Evolutionary conservation across 176 grass and related monocot genomes (phyloP), one percentile per base, ranked within the genome.

Genomic region (Ensete glaucum): DNA sequence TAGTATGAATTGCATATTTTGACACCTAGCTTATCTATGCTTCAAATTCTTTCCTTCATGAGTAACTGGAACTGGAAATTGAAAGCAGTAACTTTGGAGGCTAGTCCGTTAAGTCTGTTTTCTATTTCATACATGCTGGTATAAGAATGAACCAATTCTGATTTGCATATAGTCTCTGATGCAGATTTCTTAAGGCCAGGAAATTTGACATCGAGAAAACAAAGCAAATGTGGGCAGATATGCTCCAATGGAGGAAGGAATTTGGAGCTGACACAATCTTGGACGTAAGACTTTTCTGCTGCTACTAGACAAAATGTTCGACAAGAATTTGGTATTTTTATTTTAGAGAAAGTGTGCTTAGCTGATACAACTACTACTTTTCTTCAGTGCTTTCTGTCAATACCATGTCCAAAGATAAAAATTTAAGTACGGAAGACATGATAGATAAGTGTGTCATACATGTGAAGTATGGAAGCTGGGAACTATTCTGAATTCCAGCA

Each of bases 131-230:
- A 4, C 34, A 43, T 43, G 34, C 34, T 43, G 34, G 4, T 43
- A 43, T 58, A 22, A 59, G 1, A 34, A 58, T 26, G 17, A 21
- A 16, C 63, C 55, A 16, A 68, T 66, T 76, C 11, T 57, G 53
- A 76, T 51, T 62, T 60, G n/a, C 54, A 71, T 51, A 1, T 0
- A 26, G 13, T 69, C n/a, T 69, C 21, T 80, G 0, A 20, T 59
- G 62, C 58, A 87, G 85, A 54, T 87, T 87, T 78, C 78, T 87
- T 17, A 87, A 87, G 60, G 93, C 93, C 19, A 76, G 93, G 69
- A 96, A 96, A 77, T 96, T 96, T 73, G 93, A 96, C 79, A 86
- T 96, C 77, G 85, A 96, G 15, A 96, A 92, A 81, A 84, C 83
- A 11, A 96, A 96, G 85, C 85, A 87, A 83, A 96, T 96, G 93